A percentile compares a stretch with the other conserved stretches of the same genome.
Evolutionary conservation across 2,329 filamentous ascomycete genomes (phyloP).

Genomic region (Myriangium duriaei): DNA sequence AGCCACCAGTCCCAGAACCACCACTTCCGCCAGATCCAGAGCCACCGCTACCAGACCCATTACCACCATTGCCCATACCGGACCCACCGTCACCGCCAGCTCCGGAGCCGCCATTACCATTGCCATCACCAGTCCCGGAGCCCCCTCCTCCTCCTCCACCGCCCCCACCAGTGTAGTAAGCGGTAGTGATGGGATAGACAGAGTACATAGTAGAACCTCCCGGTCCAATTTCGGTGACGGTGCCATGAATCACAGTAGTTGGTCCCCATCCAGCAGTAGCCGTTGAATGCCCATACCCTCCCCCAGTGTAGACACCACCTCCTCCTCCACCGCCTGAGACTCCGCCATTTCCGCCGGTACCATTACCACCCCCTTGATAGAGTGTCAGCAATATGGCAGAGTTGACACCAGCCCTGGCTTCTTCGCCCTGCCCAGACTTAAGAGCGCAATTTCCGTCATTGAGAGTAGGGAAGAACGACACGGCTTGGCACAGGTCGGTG

Average conservation of each 20-base stretch:
- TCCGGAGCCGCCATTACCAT: conserved; percentile 9
- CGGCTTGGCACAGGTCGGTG: conserved; percentile 16
- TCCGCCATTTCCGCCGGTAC: conserved; percentile 10
- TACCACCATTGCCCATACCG: conserved; percentile 1
- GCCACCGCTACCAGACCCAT: conserved; percentile 1
- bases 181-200: conserved; percentile 16
- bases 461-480: conserved; percentile 15
- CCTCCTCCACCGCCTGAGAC: conserved; percentile 15
- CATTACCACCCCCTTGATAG: conserved; percentile 11
- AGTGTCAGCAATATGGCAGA: conserved; percentile 15
- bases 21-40: conserved; percentile 3
- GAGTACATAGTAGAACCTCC: conserved; percentile 15
- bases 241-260: conserved; percentile 16
- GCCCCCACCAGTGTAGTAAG: conserved; percentile 14
- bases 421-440: conserved; percentile 12
- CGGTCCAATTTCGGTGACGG: conserved; percentile 7
- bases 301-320: conserved; percentile 12
- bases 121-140: conserved; percentile 6
- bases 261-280: conserved; percentile 10
- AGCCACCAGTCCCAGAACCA: conserved; percentile 10
- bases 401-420: conserved; percentile 9
- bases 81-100: conserved; percentile 7
- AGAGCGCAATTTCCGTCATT: conserved; percentile 17
- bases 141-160: conserved; percentile 16
- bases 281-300: conserved; percentile 1